Conservation (phyloP, 345 rosid genomes). For the Murraya paniculata region DNA sequence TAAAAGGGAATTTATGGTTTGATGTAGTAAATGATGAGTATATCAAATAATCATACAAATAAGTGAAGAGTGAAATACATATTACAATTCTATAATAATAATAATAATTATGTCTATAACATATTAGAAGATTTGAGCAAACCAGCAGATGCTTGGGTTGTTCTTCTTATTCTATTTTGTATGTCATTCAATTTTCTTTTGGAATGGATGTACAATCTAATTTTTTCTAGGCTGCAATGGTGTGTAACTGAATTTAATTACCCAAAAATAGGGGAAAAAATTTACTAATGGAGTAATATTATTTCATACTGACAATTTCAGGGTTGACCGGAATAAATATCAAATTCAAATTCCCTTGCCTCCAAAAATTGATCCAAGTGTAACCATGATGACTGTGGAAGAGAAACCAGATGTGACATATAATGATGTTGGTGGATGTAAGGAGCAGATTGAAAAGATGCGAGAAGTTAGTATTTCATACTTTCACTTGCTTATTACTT, state of each 20-base stretch:
- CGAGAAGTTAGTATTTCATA: slow-evolving; percentile 56
- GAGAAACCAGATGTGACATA: slow-evolving; percentile 98
- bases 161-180: not conserved
- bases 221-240: not conserved
- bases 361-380: slow-evolving; percentile 98
- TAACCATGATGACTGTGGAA: slow-evolving; percentile 99
- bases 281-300: not conserved
- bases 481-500: not conserved
- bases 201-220: not conserved
- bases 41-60: not conserved
- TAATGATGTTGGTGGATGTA: slow-evolving; percentile 97
- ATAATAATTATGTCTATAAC: not conserved
- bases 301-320: slow-evolving; percentile 24
- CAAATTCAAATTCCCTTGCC: slow-evolving; percentile 98
- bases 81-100: not conserved
- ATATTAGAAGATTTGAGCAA: not conserved
- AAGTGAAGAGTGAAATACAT: not conserved
- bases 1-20: not conserved
- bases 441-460: slow-evolving; percentile 97
- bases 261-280: not conserved
- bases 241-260: not conserved
- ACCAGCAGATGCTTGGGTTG: not conserved
- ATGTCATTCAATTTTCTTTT: not conserved
- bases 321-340: slow-evolving; percentile 94
- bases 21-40: not conserved